Evolutionary conservation across 768 basidiomycete genomes (phyloP).

Genomic region (Cystobasidium ongulense): DNA sequence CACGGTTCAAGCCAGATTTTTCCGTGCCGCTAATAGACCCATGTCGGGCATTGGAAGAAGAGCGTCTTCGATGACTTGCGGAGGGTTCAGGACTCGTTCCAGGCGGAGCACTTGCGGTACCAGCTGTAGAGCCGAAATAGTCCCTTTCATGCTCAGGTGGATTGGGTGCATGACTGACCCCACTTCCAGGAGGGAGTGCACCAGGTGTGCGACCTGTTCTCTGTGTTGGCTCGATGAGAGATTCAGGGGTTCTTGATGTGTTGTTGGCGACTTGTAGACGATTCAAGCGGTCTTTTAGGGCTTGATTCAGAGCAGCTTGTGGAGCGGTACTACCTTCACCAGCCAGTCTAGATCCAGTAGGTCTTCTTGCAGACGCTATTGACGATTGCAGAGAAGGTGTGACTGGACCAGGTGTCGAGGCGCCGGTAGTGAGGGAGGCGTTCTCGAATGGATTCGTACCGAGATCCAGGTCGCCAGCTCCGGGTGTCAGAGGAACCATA

Average conservation of each 20-base stretch:
- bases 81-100: not conserved
- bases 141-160: not conserved
- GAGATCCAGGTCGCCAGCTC: conserved; percentile 7
- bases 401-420: not conserved
- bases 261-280: not conserved
- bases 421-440: not conserved
- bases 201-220: not conserved
- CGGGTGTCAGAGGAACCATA: conserved; percentile 1
- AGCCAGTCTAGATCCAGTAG: not conserved
- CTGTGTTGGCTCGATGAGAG: not conserved
- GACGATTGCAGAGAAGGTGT: conserved; percentile 11
- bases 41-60: not conserved
- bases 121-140: not conserved
- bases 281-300: not conserved
- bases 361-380: not conserved
- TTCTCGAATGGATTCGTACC: conserved; percentile 27
- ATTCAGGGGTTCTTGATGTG: not conserved
- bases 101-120: not conserved
- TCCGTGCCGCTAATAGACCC: not conserved
- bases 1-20: not conserved
- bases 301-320: not conserved
- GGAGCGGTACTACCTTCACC: not conserved
- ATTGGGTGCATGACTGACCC: not conserved
- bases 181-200: not conserved
- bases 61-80: not conserved